Evolutionary conservation across 1,284 basidiomycete genomes (phyloP), one percentile per base, ranked within the genome.

Genomic region (Tilletia caries): DNA sequence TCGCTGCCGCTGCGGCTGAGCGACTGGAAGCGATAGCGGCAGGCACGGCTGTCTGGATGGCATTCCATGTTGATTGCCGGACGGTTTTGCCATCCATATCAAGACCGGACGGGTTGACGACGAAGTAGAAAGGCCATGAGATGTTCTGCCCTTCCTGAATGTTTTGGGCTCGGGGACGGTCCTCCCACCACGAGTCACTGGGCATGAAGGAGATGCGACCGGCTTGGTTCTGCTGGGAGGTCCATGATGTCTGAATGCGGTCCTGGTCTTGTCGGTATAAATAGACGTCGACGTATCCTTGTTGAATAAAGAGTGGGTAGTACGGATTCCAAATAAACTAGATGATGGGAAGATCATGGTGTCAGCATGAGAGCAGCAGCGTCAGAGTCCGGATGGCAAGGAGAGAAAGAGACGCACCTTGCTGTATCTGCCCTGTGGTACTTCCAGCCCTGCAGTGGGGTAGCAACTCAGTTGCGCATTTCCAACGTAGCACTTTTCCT

Each of bases 91-190:
- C 76, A 13, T 66, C 60, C 12, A 76, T 67, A 1, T 74, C 65
- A 27, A 64, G 33, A 6, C 74, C 75, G 1, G 76, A 64, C 20
- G 75, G 62, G 1, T 76, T 75, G 1, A 80, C 71, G 50, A 79
- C 77, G 72, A 80, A 80, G 75, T 80, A 80, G 66, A 79, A 80
- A 0, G 78, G 78, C 78, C 78, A 80, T 4, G 76, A 71, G 67
- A 79, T 80, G 68, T 77, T 75, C 34, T 76, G 76, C 12, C 69
- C 68, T 4, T 70, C 71, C 32, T 75, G 73, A 33, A 77, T 76
- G 66, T 77, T 75, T 67, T 77, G 66, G 29, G 76, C 76, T 1
- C 72, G 69, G 23, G 67, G 20, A 23, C 71, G 68, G n/a, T 71
- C 67, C 18, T 75, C 64, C 78, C 78, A 80, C 75, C 76, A 80